Conservation (phyloP, 352 stramenopile species). For the Phytophthora podocarpi region DNA sequence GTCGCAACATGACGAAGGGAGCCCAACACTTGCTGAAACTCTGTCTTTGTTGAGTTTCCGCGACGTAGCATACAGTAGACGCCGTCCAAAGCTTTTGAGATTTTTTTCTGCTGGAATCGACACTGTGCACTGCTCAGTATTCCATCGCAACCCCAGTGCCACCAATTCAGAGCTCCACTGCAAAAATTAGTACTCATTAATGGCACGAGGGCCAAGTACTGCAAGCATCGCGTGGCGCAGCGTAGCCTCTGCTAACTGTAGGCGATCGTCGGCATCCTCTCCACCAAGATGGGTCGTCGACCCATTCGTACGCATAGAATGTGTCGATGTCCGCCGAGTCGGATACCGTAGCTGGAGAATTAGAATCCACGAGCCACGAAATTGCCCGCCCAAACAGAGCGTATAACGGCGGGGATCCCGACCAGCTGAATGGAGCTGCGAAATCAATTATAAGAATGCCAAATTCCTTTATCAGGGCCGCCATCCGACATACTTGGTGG, state of each 20-base stretch:
- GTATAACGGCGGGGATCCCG: conserved; percentile 12
- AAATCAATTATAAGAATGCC: conserved; percentile 11
- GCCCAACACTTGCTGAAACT: background rate
- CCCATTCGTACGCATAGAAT: conserved; percentile 39
- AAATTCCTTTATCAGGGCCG: background rate
- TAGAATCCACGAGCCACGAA: conserved; percentile 8
- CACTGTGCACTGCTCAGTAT: background rate
- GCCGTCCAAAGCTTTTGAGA: background rate
- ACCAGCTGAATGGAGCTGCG: conserved; percentile 15
- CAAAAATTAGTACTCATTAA: conserved; percentile 37
- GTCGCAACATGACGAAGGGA: background rate
- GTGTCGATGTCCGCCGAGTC: background rate
- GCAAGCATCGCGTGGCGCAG: conserved; percentile 21
- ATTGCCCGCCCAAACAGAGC: conserved; percentile 6
- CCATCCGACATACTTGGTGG: conserved; percentile 12
- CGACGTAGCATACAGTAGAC: background rate
- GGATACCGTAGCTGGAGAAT: conserved; percentile 7
- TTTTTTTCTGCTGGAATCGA: background rate
- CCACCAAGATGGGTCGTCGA: conserved; percentile 34
- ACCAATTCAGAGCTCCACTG: background rate
- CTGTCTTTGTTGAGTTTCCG: background rate
- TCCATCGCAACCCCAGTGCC: conserved; percentile 11
- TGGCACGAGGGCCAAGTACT: conserved; percentile 8
- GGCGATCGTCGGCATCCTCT: conserved; percentile 1
- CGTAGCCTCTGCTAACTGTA: conserved; percentile 3